Conservation (phyloP, 306 rosid genomes). For the Lagenaria siceraria region DNA sequence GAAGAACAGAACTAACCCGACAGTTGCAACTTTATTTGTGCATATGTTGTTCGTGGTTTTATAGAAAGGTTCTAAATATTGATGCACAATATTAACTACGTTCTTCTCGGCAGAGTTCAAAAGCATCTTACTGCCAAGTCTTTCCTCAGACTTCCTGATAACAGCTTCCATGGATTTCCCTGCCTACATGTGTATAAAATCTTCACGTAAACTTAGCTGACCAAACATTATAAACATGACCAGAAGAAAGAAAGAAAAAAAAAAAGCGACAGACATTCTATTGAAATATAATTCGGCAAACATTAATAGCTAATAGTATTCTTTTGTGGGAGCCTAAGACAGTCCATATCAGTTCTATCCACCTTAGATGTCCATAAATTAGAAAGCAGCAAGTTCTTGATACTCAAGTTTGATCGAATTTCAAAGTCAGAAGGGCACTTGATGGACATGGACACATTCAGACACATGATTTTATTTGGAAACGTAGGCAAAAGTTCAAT, state of each 20-base stretch:
- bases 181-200: constrained; percentile 40
- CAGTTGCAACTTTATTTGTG: constrained; percentile 69
- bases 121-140: constrained; percentile 53
- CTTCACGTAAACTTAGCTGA: neutral
- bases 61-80: constrained; percentile 79
- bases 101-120: constrained; percentile 61
- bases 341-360: neutral
- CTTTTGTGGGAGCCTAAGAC: neutral
- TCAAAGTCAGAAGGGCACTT: neutral
- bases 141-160: constrained; percentile 58
- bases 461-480: neutral
- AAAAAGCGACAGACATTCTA: neutral
- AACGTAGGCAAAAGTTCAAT: neutral
- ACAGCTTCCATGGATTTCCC: constrained; percentile 78
- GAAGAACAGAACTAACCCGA: constrained; percentile 87
- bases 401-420: neutral
- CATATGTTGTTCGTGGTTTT: constrained; percentile 90
- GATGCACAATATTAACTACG: constrained; percentile 58
- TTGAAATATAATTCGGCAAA: neutral
- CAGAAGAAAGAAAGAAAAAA: neutral
- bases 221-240: neutral
- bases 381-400: neutral
- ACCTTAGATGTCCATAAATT: neutral
- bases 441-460: neutral
- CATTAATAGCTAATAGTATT: neutral